These are phyloP conservation scores for Nicotiana noctiflora DNA, from an alignment of 257 asterid species.

Conservation along the genomic window DNA sequence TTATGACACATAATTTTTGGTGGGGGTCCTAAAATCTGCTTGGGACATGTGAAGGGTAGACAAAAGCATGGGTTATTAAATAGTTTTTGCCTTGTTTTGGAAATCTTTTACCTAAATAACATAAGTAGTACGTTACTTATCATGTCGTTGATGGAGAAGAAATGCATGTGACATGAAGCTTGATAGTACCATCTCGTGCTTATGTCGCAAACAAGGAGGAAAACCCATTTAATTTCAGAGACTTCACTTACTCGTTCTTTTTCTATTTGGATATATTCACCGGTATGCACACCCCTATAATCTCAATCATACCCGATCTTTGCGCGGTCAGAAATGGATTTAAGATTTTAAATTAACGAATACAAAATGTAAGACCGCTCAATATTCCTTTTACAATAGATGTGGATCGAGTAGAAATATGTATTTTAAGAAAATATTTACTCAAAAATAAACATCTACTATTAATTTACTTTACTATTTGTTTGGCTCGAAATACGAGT, in stretches of 20 bases:
- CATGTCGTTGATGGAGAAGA: slow-evolving; percentile 25
- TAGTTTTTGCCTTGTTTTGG: slow-evolving; percentile 30
- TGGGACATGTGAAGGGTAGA: slow-evolving; percentile 45
- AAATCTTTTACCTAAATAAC: slow-evolving; percentile 27
- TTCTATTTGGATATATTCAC: background rate
- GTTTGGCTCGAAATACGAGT: too few relatives aligned
- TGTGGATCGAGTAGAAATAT: background rate
- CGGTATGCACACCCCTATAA: background rate
- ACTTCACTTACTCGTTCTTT: background rate
- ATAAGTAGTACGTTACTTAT: slow-evolving; percentile 35
- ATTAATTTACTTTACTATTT: too few relatives aligned
- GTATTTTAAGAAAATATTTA: too few relatives aligned
- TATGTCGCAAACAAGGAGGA: slow-evolving; percentile 48
- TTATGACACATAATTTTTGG: background rate
- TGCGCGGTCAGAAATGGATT: too few relatives aligned
- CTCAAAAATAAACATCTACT: too few relatives aligned
- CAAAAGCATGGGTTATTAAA: slow-evolving; percentile 36
- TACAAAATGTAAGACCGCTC: too few relatives aligned
- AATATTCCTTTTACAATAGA: background rate
- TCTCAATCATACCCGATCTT: background rate
- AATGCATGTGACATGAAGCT: slow-evolving; percentile 55
- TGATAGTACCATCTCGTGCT: slow-evolving; percentile 58
- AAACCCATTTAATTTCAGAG: slow-evolving; percentile 5
- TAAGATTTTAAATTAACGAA: too few relatives aligned
- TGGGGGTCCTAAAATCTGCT: background rate